Evolutionary conservation across 176 grass and related monocot species (phyloP).

Genomic region (Microstegium vimineum): DNA sequence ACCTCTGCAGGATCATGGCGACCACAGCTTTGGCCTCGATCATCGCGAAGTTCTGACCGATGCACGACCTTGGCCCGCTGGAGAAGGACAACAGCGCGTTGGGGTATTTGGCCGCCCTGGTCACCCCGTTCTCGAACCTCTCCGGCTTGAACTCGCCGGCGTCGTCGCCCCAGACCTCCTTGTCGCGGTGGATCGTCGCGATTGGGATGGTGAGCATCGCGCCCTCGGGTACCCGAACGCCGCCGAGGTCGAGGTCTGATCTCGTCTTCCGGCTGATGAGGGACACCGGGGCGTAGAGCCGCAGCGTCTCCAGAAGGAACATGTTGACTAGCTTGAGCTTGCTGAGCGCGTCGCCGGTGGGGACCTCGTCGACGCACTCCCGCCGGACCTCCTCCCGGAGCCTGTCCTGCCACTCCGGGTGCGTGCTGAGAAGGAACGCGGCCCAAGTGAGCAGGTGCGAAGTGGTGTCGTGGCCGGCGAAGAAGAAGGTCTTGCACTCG

Average conservation of each 20-base stretch:
- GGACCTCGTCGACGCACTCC: slow-evolving; percentile 25
- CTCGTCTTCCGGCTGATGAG: neutral
- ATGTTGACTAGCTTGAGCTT: slow-evolving; percentile 36
- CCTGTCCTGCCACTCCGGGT: slow-evolving; percentile 33
- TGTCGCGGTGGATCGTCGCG: slow-evolving; percentile 27
- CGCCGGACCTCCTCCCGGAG: slow-evolving; percentile 32
- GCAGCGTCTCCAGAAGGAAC: slow-evolving; percentile 41
- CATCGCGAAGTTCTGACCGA: slow-evolving; percentile 59
- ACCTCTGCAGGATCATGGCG: slow-evolving; percentile 50
- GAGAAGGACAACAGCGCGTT: slow-evolving; percentile 45
- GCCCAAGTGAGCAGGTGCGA: slow-evolving; percentile 28
- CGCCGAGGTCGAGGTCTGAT: neutral
- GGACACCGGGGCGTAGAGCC: slow-evolving; percentile 9
- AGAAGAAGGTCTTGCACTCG: slow-evolving; percentile 59
- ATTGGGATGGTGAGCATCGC: slow-evolving; percentile 7
- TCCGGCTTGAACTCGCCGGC: slow-evolving; percentile 34
- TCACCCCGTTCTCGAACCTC: slow-evolving; percentile 40
- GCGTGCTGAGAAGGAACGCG: slow-evolving; percentile 22
- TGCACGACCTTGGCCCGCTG: slow-evolving; percentile 38
- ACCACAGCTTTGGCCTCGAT: slow-evolving; percentile 40
- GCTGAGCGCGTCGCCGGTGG: slow-evolving; percentile 21
- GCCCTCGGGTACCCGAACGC: slow-evolving; percentile 16
- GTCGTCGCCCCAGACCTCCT: slow-evolving; percentile 55
- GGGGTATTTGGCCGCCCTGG: slow-evolving; percentile 35
- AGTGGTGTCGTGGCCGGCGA: slow-evolving; percentile 37